Percentiles rank a stretch among this genome's conserved stretches.
Evolutionary conservation across 208 protist genomes (phyloP).

Genomic region (Trypanosoma avium): DNA sequence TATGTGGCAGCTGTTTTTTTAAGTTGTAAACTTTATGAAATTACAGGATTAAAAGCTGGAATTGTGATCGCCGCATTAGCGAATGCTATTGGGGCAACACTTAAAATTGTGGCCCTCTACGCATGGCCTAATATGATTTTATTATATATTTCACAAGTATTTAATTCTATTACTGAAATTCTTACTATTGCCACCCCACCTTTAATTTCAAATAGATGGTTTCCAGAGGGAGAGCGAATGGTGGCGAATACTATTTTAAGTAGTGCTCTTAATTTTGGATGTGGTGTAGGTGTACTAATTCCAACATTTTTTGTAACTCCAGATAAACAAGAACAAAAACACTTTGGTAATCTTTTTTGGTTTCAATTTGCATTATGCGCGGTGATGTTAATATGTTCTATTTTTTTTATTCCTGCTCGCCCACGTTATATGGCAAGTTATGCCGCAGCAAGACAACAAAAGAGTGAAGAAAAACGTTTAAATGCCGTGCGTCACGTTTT

Average conservation of each 20-base stretch:
- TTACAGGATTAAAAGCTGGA: slow-evolving; percentile 58
- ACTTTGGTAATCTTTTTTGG: slow-evolving; percentile 78
- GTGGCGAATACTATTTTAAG: slow-evolving; percentile 71
- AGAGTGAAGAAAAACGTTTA: slow-evolving; percentile 35
- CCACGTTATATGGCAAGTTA: slow-evolving; percentile 50
- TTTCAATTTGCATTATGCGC: slow-evolving; percentile 60
- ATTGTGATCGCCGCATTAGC: slow-evolving; percentile 46
- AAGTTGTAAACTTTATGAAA: slow-evolving; percentile 81
- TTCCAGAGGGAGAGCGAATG: slow-evolving; percentile 58
- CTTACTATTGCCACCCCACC: slow-evolving; percentile 77
- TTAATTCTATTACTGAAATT: slow-evolving; percentile 75
- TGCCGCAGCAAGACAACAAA: slow-evolving; percentile 45
- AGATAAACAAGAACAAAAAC: slow-evolving; percentile 33
- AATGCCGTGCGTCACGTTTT: slow-evolving; percentile 23
- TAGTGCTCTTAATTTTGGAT: slow-evolving; percentile 68
- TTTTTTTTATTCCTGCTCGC: slow-evolving; percentile 55
- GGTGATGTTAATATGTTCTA: slow-evolving; percentile 35
- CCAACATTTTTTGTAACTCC: slow-evolving; percentile 71
- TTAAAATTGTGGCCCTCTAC: slow-evolving; percentile 73
- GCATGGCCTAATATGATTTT: slow-evolving; percentile 54
- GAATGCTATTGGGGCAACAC: slow-evolving; percentile 49
- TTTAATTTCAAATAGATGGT: slow-evolving; percentile 79
- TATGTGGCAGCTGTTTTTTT: slow-evolving; percentile 75
- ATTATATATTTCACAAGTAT: slow-evolving; percentile 58
- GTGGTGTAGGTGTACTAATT: slow-evolving; percentile 60